Evolutionary conservation across 2,329 filamentous ascomycete species (phyloP).

Genomic region (Alternaria sp.): DNA sequence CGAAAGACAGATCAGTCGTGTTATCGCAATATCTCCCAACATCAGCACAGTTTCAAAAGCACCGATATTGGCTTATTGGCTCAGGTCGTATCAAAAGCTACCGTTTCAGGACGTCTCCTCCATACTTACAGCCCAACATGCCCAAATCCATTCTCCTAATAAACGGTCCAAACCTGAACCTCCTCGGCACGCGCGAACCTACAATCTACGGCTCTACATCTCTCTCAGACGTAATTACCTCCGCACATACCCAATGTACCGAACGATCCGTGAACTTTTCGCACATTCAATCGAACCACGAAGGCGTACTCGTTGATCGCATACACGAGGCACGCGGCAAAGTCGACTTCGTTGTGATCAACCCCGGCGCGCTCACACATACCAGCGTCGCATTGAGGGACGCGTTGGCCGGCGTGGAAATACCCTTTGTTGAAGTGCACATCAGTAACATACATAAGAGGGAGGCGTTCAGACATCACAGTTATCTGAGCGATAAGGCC

Average conservation of each 20-base stretch:
- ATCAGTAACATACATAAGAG: slow-evolving; percentile 77
- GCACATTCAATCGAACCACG: slow-evolving; percentile 79
- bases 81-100: not conserved
- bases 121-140: slow-evolving; percentile 29
- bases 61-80: not conserved
- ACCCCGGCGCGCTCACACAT: slow-evolving; percentile 78
- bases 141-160: slow-evolving; percentile 70
- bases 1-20: not conserved
- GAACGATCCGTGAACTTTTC: slow-evolving; percentile 62
- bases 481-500: slow-evolving; percentile 79
- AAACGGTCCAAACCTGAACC: slow-evolving; percentile 86
- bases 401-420: slow-evolving; percentile 71
- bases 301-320: slow-evolving; percentile 76
- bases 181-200: slow-evolving; percentile 78
- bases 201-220: slow-evolving; percentile 76
- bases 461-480: slow-evolving; percentile 74
- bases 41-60: not conserved
- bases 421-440: slow-evolving; percentile 82
- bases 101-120: not conserved
- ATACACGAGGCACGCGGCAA: slow-evolving; percentile 71
- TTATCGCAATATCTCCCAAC: not conserved
- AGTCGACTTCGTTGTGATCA: slow-evolving; percentile 76
- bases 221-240: slow-evolving; percentile 67
- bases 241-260: slow-evolving; percentile 61
- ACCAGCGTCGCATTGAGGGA: slow-evolving; percentile 80